A percentile compares a stretch with the other conserved stretches of the same genome.
phyloP scores from a whole-genome alignment of 228 moss, liverwort and hornwort species.

The Sphagnum fallax region DNA sequence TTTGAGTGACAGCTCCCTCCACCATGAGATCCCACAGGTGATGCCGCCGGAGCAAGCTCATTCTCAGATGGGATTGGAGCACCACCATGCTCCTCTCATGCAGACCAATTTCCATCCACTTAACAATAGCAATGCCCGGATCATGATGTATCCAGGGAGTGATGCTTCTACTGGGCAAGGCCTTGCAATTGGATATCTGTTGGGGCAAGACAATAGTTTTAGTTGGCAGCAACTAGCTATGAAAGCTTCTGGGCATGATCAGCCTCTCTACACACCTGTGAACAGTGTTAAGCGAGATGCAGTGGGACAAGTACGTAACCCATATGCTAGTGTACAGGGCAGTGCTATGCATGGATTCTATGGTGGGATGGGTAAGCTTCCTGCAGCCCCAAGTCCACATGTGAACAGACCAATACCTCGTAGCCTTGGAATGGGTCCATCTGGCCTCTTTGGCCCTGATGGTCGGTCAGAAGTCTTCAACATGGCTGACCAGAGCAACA shows the following conservation, averaged over 20 bases:
- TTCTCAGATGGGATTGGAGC: constrained; percentile 50
- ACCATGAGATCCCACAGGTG: constrained; percentile 72
- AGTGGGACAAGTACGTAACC: constrained; percentile 47
- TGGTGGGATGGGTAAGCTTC: constrained; percentile 46
- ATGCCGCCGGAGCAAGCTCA: constrained; percentile 68
- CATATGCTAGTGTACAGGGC: constrained; percentile 54
- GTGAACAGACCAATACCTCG: constrained; percentile 85
- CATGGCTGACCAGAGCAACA: constrained; percentile 18
- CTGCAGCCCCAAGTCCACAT: constrained; percentile 35
- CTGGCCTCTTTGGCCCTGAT: constrained; percentile 59
- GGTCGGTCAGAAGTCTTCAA: constrained; percentile 55
- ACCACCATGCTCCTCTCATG: constrained; percentile 47
- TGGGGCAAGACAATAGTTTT: constrained; percentile 89
- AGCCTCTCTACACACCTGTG: constrained; percentile 55
- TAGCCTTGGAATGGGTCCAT: constrained; percentile 58
- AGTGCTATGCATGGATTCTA: constrained; percentile 52
- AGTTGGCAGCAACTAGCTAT: constrained; percentile 95
- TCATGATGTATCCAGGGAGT: constrained; percentile 42
- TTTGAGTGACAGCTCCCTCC: constrained; percentile 74
- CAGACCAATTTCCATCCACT: constrained; percentile 47
- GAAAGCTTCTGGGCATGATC: constrained; percentile 83
- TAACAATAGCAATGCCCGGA: constrained; percentile 39
- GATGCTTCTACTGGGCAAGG: constrained; percentile 59
- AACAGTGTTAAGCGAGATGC: constrained; percentile 51
- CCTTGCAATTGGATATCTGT: constrained; percentile 78